A percentile compares a stretch with the other conserved stretches of the same genome.
These are phyloP conservation scores for Pythium dissotocum DNA, from an alignment of 352 stramenopile species.

Conservation along the genomic window DNA sequence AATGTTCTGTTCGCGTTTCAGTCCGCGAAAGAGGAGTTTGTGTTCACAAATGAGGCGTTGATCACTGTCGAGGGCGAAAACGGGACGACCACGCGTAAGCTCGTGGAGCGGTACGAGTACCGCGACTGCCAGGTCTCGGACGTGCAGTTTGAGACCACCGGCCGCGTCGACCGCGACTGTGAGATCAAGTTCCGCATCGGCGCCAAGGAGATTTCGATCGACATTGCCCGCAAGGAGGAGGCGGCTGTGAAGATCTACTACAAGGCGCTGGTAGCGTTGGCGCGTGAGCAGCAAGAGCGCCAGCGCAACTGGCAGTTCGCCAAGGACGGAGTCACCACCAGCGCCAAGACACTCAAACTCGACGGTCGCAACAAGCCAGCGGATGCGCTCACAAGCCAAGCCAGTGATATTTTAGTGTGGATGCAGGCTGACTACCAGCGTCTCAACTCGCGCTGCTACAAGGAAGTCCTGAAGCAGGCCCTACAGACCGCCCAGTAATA, in stretches of 20 bases:
- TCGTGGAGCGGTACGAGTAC: conserved; percentile 45
- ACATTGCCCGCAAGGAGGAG: conserved; percentile 57
- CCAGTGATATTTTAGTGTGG: conserved; percentile 9
- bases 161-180: conserved; percentile 57
- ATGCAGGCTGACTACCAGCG: conserved; percentile 20
- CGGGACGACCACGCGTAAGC: conserved; percentile 47
- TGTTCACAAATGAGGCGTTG: conserved; percentile 64
- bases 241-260: conserved; percentile 47
- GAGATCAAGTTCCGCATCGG: conserved; percentile 68
- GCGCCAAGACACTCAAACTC: conserved; percentile 40
- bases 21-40: conserved; percentile 59
- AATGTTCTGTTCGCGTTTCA: conserved; percentile 54
- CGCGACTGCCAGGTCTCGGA: conserved; percentile 34
- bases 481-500: neutral
- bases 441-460: conserved; percentile 20
- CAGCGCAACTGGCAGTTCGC: conserved; percentile 38
- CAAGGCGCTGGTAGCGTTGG: conserved; percentile 46
- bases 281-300: conserved; percentile 42
- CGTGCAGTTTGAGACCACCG: conserved; percentile 57
- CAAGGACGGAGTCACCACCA: conserved; percentile 31
- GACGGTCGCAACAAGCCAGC: neutral
- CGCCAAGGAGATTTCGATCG: conserved; percentile 39
- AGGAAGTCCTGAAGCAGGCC: conserved; percentile 9
- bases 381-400: conserved; percentile 1
- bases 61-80: conserved; percentile 40